These are phyloP conservation scores for Andrographis paniculata DNA, from an alignment of 305 asterid genomes.

Conservation along the genomic window DNA sequence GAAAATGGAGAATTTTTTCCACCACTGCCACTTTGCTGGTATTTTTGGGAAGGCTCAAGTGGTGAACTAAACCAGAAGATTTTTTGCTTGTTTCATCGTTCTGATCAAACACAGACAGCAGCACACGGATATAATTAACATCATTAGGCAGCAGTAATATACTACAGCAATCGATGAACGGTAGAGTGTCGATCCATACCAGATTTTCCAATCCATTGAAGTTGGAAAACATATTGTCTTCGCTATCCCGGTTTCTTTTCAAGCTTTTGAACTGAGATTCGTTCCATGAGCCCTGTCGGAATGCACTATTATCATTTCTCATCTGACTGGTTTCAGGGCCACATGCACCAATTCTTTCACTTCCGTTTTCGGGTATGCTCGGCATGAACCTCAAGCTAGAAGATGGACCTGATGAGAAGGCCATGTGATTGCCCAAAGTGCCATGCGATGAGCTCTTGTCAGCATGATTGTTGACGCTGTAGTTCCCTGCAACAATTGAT, in stretches of 20 bases:
- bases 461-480: slow-evolving; percentile 30
- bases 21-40: slow-evolving; percentile 40
- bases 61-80: slow-evolving; percentile 47
- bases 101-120: slow-evolving; percentile 26
- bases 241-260: slow-evolving; percentile 61
- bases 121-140: slow-evolving; percentile 3
- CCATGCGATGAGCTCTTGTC: slow-evolving; percentile 36
- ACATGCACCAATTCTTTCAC: slow-evolving; percentile 15
- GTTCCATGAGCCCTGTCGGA: slow-evolving; percentile 43
- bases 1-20: slow-evolving; percentile 64
- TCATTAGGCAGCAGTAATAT: neutral
- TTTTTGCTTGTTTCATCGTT: slow-evolving; percentile 41
- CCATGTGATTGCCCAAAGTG: slow-evolving; percentile 37
- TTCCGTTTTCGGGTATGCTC: slow-evolving; percentile 66
- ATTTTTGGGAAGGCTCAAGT: slow-evolving; percentile 67
- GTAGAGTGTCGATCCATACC: slow-evolving; percentile 22
- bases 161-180: neutral
- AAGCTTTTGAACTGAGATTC: slow-evolving; percentile 36
- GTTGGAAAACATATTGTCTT: slow-evolving; percentile 42
- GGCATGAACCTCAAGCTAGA: slow-evolving; percentile 65
- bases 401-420: slow-evolving; percentile 39
- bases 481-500: slow-evolving; percentile 47
- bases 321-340: slow-evolving; percentile 25
- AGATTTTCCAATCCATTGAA: slow-evolving; percentile 38
- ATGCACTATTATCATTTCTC: slow-evolving; percentile 22